A percentile compares a stretch with the other conserved stretches of the same genome.
Conservation (phyloP, 2,329 filamentous ascomycete species). For the Calonectria pseudoturangicola region DNA sequence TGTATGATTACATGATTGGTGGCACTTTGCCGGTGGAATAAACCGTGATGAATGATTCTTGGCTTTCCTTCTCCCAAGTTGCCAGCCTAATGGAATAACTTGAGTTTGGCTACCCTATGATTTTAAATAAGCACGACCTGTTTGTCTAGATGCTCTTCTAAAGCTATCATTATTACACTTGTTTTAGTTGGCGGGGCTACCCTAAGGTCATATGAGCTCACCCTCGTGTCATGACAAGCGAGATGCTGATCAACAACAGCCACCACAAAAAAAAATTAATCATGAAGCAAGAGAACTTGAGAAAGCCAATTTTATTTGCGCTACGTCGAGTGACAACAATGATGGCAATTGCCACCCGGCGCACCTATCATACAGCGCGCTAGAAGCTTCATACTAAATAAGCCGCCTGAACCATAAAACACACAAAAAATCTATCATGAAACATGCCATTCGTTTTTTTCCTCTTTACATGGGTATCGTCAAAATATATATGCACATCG, state of each 20-base stretch:
- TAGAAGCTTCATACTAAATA: slow-evolving; percentile 1
- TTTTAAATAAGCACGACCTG: too few relatives aligned
- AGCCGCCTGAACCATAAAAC: neutral
- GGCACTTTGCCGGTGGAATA: neutral
- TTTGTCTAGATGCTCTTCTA: too few relatives aligned
- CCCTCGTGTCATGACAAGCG: neutral
- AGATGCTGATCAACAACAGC: neutral
- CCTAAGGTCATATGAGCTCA: neutral
- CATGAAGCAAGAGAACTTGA: too few relatives aligned
- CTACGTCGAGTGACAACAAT: neutral
- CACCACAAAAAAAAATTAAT: neutral
- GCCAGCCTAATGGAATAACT: too few relatives aligned
- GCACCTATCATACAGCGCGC: neutral
- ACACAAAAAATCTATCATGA: slow-evolving; percentile 14
- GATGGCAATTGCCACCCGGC: neutral
- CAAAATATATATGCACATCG: slow-evolving; percentile 10
- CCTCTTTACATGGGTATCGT: slow-evolving; percentile 40
- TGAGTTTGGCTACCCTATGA: too few relatives aligned
- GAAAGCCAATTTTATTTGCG: slow-evolving; percentile 12
- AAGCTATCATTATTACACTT: neutral
- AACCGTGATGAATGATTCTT: too few relatives aligned
- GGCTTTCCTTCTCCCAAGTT: too few relatives aligned
- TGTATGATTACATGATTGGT: too few relatives aligned
- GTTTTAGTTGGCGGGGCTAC: neutral
- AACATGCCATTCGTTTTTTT: slow-evolving; percentile 19